These are phyloP conservation scores for Colletotrichum camelliae DNA, from an alignment of 2,329 filamentous ascomycete species.

Conservation along the genomic window DNA sequence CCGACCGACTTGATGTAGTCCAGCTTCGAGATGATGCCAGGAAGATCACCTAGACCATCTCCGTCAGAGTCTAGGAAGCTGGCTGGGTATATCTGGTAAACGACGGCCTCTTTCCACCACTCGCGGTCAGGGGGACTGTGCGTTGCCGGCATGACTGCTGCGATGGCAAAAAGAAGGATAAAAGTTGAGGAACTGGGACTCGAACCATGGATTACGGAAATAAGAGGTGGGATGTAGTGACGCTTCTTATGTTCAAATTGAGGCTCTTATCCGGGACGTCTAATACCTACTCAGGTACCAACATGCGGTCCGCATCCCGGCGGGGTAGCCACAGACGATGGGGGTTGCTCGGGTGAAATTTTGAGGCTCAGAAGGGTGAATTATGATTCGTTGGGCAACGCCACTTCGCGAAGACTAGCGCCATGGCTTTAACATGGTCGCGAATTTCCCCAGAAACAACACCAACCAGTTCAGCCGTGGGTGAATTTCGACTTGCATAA, in stretches of 20 bases:
- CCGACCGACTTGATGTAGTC: slow-evolving; percentile 30
- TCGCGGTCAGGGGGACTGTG: neutral
- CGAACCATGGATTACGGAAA: neutral
- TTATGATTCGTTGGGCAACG: neutral
- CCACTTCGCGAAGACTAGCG: neutral
- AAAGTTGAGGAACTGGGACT: neutral
- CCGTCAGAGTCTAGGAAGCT: slow-evolving; percentile 27
- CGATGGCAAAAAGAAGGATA: no score
- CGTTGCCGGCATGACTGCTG: neutral
- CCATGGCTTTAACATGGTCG: neutral
- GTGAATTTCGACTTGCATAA: neutral
- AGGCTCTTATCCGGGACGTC: neutral
- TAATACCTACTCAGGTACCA: neutral
- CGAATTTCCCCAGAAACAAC: neutral
- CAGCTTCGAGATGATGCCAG: slow-evolving; percentile 29
- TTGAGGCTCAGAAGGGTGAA: neutral
- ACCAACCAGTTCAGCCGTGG: neutral
- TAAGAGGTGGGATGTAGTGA: neutral
- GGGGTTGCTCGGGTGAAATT: neutral
- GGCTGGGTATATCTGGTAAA: slow-evolving; percentile 62
- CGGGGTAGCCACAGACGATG: neutral
- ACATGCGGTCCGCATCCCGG: neutral
- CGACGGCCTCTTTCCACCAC: slow-evolving; percentile 61
- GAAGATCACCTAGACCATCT: slow-evolving; percentile 27
- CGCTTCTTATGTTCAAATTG: neutral